Base-by-base conservation (phyloP, 371 early-diverging fungal species). In the Mucor mucedo region DNA sequence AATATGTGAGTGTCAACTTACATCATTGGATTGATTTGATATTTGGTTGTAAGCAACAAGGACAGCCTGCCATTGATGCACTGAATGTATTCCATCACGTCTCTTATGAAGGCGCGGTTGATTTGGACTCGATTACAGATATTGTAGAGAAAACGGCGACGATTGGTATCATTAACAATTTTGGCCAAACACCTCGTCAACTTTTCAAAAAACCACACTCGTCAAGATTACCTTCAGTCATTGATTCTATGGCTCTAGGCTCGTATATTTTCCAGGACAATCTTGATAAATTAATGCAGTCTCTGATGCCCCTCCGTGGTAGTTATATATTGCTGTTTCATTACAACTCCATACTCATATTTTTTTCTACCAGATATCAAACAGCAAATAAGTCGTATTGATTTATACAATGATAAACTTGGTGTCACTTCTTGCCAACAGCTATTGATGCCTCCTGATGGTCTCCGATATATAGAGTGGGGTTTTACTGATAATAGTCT, bases 171-270 rank as follows among this genome's bases (percentile, higher is more conserved):
- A 97, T 97, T 60, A 89, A 95, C 68, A 94, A 97, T 73, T 97
- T 97, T 89, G 98, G 98, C 3, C 96, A 96, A 72, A 97, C 95
- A 0, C 95, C 95, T 14, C 77, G 88, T 5, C 95, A 95, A 58
- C 65, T 95, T 28, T 95, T 95, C 64, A 87, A 81, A 52, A 85
- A 83, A 63, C 91, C 94, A 0, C 95, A 95, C 74, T 89, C 91
- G 30, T 63, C 74, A 4, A 76, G 88, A 41, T 53, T 66, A 3
- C 69, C 76, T 8, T 59, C 71, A 5, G 70, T 71, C 38, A 64
- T 65, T 11, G 84, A 83, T 41, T 75, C 77, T 2, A 40, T 73
- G 53, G 64, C 66, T 9, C 54, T 70, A 16, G 78, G 78, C 1
- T 77, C 69, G 16, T 87, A 84, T 55, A 73, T 78, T 27, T 66